Evolutionary conservation across 2,329 filamentous ascomycete species (phyloP).

Genomic region (Cercospora sesami): DNA sequence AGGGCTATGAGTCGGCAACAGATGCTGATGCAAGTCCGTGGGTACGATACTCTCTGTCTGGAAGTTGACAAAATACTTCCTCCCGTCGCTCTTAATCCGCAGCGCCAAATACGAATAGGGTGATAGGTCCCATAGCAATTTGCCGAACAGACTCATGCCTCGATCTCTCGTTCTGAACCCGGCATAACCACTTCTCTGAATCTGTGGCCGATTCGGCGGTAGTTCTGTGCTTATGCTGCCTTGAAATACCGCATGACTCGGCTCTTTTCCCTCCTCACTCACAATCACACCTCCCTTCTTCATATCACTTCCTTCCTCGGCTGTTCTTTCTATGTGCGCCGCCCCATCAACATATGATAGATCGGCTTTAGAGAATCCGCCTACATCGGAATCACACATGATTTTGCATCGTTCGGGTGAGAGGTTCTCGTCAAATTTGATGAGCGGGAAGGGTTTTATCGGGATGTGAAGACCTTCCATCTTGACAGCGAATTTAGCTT

Average conservation of each 20-base stretch:
- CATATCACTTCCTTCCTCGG: conserved; percentile 17
- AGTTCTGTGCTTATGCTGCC: conserved; percentile 85
- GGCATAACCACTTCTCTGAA: conserved; percentile 81
- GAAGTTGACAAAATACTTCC: conserved; percentile 91
- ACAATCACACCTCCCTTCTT: conserved; percentile 21
- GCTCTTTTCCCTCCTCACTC: conserved; percentile 44
- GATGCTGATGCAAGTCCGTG: conserved; percentile 94
- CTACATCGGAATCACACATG: conserved; percentile 82
- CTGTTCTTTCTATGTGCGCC: conserved; percentile 23
- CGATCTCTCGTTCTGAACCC: conserved; percentile 84
- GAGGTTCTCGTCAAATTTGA: conserved; percentile 59
- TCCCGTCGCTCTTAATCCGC: conserved; percentile 83
- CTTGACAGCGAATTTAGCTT: conserved; percentile 61
- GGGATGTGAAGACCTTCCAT: conserved; percentile 69
- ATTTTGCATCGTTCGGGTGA: conserved; percentile 60
- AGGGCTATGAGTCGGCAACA: conserved; percentile 73
- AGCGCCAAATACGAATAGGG: conserved; percentile 84
- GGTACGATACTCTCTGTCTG: conserved; percentile 92
- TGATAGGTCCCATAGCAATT: conserved; percentile 83
- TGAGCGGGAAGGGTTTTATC: conserved; percentile 63
- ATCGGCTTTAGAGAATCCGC: conserved; percentile 74
- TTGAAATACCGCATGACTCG: conserved; percentile 76
- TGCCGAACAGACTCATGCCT: conserved; percentile 78
- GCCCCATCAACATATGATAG: conserved; percentile 60
- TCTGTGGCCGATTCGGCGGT: conserved; percentile 69